phyloP scores from a whole-genome alignment of 345 rosid species.

The Dipteronia sinensis region DNA sequence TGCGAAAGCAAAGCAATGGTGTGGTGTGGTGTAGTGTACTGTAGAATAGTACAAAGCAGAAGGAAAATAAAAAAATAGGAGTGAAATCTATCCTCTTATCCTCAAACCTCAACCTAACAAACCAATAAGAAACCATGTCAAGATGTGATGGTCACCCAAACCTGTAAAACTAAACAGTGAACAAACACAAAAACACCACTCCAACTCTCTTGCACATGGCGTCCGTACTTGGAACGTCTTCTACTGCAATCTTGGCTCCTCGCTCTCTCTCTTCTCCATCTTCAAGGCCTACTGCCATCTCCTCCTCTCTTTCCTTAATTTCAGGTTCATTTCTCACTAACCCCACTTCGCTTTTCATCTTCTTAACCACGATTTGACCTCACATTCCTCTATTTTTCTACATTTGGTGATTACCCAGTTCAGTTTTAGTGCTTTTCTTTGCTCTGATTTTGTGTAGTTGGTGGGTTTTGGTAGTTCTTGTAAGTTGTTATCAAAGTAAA shows the following conservation, averaged over 20 bases:
- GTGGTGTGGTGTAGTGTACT: too few relatives aligned
- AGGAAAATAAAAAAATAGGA: background rate
- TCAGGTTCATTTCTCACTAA: conserved; percentile 38
- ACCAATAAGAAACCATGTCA: conserved; percentile 29
- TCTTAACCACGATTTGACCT: background rate
- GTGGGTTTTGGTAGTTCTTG: conserved; percentile 17
- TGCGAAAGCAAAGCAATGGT: too few relatives aligned
- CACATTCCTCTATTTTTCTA: background rate
- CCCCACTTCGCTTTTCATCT: background rate
- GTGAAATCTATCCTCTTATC: conserved; percentile 67
- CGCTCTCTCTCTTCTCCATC: conserved; percentile 51
- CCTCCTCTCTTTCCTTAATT: conserved; percentile 37
- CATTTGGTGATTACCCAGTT: conserved; percentile 20
- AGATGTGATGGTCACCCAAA: conserved; percentile 24
- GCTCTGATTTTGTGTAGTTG: background rate
- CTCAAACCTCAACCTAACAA: conserved; percentile 52
- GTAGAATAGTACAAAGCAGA: background rate
- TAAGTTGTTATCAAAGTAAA: background rate
- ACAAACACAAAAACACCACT: conserved; percentile 14
- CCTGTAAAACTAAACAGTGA: conserved; percentile 1
- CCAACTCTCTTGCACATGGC: conserved; percentile 47
- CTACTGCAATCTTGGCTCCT: conserved; percentile 55
- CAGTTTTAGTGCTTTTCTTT: background rate
- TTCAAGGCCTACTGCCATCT: conserved; percentile 41
- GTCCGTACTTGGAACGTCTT: conserved; percentile 67